A percentile compares a stretch with the other conserved stretches of the same genome.
These are phyloP conservation scores for Ophiostoma ulmi DNA, from an alignment of 2,329 filamentous ascomycete genomes.

Conservation along the genomic window DNA sequence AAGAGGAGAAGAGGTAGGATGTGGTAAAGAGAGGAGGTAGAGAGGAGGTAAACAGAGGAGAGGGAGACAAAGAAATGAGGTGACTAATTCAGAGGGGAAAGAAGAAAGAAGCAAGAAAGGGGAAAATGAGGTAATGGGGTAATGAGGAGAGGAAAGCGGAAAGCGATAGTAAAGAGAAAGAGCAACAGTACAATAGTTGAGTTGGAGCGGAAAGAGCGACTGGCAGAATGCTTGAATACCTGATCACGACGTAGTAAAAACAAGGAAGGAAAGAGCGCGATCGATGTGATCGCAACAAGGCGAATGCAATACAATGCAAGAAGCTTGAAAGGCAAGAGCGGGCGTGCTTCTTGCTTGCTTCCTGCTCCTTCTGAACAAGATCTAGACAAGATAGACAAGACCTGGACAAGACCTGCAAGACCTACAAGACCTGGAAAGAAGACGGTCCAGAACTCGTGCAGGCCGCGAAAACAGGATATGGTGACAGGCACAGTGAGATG, in stretches of 20 bases:
- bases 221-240: not conserved
- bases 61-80: conserved; percentile 7
- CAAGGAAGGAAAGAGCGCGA: conserved; percentile 8
- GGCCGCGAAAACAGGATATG: not conserved
- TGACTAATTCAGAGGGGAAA: not conserved
- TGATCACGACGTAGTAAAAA: not conserved
- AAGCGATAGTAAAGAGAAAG: not conserved
- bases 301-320: not conserved
- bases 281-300: conserved; percentile 2
- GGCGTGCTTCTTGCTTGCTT: not conserved
- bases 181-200: not conserved
- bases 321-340: not conserved
- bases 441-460: conserved; percentile 7
- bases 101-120: not conserved
- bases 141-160: not conserved
- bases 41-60: not conserved
- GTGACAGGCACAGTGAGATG: conserved; percentile 2
- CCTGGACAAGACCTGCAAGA: not conserved
- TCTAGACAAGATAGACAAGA: not conserved
- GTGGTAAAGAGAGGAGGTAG: not conserved
- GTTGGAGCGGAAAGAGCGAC: not conserved
- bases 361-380: too few relatives aligned
- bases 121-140: not conserved
- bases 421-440: not conserved
- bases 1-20: not conserved